Evolutionary conservation across 257 asterid species (phyloP), one percentile per base, ranked within the genome.

Genomic region (Buddleja alternifolia): DNA sequence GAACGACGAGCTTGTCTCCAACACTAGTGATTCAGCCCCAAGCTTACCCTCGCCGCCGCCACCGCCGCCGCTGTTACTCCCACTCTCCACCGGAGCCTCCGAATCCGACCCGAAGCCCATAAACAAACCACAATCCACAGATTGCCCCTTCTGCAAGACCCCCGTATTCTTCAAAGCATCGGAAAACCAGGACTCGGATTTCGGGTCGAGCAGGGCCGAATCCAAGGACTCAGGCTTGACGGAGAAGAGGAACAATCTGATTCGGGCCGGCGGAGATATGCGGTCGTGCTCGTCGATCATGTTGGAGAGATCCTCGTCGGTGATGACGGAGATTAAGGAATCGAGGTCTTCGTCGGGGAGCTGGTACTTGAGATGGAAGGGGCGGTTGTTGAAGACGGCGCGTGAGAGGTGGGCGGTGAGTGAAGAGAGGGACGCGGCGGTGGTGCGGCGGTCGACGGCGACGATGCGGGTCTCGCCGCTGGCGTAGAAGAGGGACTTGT

Each of bases 261-360:
- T 81, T 53, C 98, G 88, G 0, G 80, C 71, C 7, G 90, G 77
- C 23, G 86, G 71, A 37, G 20, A 1, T 52, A 77, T 74, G 50
- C 92, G 80, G 63, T 88, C 96, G 77, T 90, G 87, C 81, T 93
- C 98, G 41, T 90, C 98, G 21, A 93, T 78, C 97, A 93, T 88
- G 72, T 81, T 88, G 54, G 73, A 72, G 63, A 93, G 82, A 80
- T 93, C 97, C 71, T 93, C 98, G 56, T 90, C 98, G 46, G 88
- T 79, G 14, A 86, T 62, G 4, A 93, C 95, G 17, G 95, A 85
- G 59, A 93, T 84, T 53, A 93, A 69, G 10, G 97, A 85, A 50
- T 93, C 97, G 12, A 93, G 84, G 76, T 88, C 93, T 57, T 90
- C 90, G 63, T 81, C 52, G 0, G 97, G 97, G 41, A 93, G 87